Conservation (phyloP, 805 yeast species). For the Suhomyces sp. region DNA sequence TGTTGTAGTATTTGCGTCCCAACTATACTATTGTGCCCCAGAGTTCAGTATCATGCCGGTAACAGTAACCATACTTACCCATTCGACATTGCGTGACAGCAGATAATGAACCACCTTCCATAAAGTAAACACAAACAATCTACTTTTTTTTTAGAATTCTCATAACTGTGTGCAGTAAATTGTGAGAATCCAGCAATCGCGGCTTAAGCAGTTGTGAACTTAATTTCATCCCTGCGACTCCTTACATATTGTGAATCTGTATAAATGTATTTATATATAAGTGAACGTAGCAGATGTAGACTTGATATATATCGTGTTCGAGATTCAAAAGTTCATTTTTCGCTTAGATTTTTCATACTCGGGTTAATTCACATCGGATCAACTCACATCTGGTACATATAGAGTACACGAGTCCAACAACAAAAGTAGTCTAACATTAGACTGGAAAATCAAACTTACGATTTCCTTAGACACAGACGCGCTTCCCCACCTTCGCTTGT, state of each 20-base stretch:
- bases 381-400: neutral
- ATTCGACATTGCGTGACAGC: neutral
- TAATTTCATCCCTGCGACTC: slow-evolving; percentile 4
- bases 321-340: neutral
- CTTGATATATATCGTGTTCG: neutral
- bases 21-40: neutral
- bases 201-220: neutral
- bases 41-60: neutral
- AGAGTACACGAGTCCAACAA: neutral
- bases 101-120: neutral
- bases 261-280: slow-evolving; percentile 1
- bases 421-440: no score
- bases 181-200: neutral
- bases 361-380: neutral
- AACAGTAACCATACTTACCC: neutral
- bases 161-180: neutral
- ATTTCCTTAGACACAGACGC: neutral
- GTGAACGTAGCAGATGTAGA: neutral
- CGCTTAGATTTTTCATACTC: neutral
- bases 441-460: no score
- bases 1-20: neutral
- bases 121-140: neutral
- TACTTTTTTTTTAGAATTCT: neutral
- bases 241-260: neutral
- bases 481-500: neutral